A percentile compares a stretch with the other conserved stretches of the same genome.
phyloP scores from a whole-genome alignment of 2,329 filamentous ascomycete species.

The Domatiomyces catenatus region DNA sequence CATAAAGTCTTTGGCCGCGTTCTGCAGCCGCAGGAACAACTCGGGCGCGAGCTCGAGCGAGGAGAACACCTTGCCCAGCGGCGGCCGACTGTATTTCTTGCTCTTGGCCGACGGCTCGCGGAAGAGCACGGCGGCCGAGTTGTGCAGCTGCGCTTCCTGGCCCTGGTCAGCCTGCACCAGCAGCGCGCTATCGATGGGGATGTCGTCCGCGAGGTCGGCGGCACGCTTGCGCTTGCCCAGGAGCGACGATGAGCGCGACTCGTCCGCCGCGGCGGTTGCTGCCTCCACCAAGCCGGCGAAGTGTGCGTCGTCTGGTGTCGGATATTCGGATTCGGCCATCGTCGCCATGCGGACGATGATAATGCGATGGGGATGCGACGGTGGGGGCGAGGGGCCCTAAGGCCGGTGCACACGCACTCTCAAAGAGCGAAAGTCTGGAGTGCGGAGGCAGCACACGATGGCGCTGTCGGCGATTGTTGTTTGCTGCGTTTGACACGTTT shows the following conservation, averaged over 20 bases:
- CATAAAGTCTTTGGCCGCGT: constrained; percentile 43
- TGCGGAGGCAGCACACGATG: too few relatives aligned
- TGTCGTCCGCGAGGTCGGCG: constrained; percentile 25
- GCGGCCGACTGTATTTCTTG: constrained; percentile 43
- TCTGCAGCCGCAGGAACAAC: constrained; percentile 40
- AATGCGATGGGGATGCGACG: not conserved
- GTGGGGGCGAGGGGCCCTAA: not conserved
- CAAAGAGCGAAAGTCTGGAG: not conserved
- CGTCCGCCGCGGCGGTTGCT: constrained; percentile 29
- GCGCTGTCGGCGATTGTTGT: not conserved
- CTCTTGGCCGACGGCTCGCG: constrained; percentile 32
- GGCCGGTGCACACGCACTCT: not conserved
- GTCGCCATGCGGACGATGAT: too few relatives aligned
- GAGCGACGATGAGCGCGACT: constrained; percentile 16
- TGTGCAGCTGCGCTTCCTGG: constrained; percentile 29
- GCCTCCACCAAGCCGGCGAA: constrained; percentile 32
- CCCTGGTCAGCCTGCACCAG: constrained; percentile 9
- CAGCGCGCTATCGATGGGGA: constrained; percentile 21
- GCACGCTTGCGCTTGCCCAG: constrained; percentile 26
- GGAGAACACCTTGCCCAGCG: constrained; percentile 42
- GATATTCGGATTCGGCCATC: constrained; percentile 11
- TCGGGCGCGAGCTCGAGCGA: constrained; percentile 42
- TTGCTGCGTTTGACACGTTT: constrained; percentile 10
- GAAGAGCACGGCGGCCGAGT: constrained; percentile 39
- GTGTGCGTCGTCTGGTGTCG: constrained; percentile 23